Conservation (phyloP, 768 basidiomycete species). For the Leucocoprinus sp. region DNA sequence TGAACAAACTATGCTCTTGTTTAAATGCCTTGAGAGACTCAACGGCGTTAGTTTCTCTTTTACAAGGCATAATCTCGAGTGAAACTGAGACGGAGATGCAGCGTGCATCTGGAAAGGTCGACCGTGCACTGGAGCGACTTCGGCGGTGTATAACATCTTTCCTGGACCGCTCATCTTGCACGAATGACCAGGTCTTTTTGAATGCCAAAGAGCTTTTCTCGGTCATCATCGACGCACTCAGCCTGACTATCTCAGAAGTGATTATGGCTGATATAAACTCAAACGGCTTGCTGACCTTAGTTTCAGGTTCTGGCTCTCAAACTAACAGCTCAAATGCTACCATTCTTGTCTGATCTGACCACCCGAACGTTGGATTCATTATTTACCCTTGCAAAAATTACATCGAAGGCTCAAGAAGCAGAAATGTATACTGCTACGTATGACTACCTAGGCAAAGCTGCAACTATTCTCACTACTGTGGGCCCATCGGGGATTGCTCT, state of each 20-base stretch:
- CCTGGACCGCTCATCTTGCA: constrained; percentile 28
- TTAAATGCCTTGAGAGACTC: not conserved
- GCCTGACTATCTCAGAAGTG: not conserved
- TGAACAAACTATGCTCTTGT: not conserved
- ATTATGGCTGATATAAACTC: not conserved
- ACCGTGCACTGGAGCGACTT: constrained; percentile 52
- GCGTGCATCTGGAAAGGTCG: constrained; percentile 43
- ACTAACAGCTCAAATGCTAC: not conserved
- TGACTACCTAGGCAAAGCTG: constrained; percentile 38
- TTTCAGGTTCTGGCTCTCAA: not conserved
- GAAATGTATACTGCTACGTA: constrained; percentile 40
- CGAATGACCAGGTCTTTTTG: not conserved
- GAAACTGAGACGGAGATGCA: constrained; percentile 25
- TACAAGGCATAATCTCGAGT: not conserved
- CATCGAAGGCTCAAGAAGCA: constrained; percentile 30
- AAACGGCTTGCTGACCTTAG: not conserved
- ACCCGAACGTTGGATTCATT: constrained; percentile 46
- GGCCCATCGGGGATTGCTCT: constrained; percentile 19
- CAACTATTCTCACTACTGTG: constrained; percentile 23
- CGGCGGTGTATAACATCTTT: constrained; percentile 41
- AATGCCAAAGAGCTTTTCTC: constrained; percentile 7
- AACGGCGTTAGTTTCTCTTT: not conserved
- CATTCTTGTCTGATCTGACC: constrained; percentile 20
- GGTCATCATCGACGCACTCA: constrained; percentile 7
- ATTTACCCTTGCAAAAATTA: constrained; percentile 43